Evolutionary conservation across 352 stramenopile species (phyloP), one percentile per base, ranked within the genome.

Genomic region (Pilasporangium apinafurcum): DNA sequence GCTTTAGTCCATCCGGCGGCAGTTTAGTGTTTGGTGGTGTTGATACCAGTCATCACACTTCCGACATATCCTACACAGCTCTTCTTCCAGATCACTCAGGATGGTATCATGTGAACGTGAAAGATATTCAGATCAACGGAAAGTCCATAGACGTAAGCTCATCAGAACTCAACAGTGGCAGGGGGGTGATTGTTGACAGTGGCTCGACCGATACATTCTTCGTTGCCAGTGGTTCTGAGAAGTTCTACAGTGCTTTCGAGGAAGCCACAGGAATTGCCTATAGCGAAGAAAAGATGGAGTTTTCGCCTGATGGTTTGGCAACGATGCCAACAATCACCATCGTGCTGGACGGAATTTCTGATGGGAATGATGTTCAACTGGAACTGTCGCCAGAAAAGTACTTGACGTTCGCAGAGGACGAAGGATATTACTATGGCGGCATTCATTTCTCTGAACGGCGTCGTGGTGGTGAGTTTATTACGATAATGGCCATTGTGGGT

Each of bases 101-200:
- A 5, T 70, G 55, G 27, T 72, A 68, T 28, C 50, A 33, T 12
- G 50, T 80, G 7, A 38, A 60, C 14, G 25, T 76, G 2, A 48
- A 30, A 5, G 63, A 70, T 18, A 56, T 76, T 24, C 63, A 56
- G 27, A 47, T 80, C 27, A n/a, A n/a, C n/a, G n/a, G 56, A 33
- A 6, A 53, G 41, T 35, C 25, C 22, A 6, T 59, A 51, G 14
- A 62, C 76, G 37, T 38, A 58, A 16, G 27, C 48, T 4, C n/a
- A 36, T 18, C 29, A 9, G 28, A 32, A 1, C 45, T 21, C 2
- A 35, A 41, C 17, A n/a, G 21, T 4, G 41, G 43, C 24, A 51
- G 57, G 2, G 45, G 55, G 18, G 65, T 63, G 18, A 62, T 69
- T 27, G 42, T 81, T 2, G 68, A 77, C 52, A 81, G 62, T 33